These are phyloP conservation scores for Sporothrix pallida DNA, from an alignment of 2,329 filamentous ascomycete species.

Conservation along the genomic window DNA sequence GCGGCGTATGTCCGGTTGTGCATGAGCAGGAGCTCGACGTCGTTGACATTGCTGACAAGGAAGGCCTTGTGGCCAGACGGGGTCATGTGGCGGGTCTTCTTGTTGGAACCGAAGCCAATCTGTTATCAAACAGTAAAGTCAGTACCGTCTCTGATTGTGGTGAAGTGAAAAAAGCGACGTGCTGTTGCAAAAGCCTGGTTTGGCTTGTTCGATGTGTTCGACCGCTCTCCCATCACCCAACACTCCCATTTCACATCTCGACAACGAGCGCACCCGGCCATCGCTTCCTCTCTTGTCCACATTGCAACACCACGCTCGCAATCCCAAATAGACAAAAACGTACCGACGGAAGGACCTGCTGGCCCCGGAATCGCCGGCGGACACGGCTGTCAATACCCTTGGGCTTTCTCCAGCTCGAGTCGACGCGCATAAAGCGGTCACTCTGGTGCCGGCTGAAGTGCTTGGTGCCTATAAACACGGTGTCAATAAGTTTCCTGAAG, in stretches of 20 bases:
- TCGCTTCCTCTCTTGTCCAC: not conserved
- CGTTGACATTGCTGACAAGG: constrained; percentile 95
- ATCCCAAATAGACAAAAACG: constrained; percentile 49
- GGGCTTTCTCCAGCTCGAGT: constrained; percentile 92
- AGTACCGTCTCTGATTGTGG: not conserved
- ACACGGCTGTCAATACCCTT: constrained; percentile 99
- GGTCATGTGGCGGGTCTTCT: constrained; percentile 99
- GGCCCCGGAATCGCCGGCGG: constrained; percentile 95
- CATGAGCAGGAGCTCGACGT: constrained; percentile 98
- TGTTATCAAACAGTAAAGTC: constrained; percentile 48
- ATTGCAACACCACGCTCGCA: not conserved
- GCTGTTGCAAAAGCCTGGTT: no score
- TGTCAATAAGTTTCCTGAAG: constrained; percentile 5
- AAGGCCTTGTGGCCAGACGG: constrained; percentile 99
- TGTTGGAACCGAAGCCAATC: constrained; percentile 99
- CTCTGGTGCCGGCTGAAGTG: constrained; percentile 97
- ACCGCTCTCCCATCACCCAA: no score
- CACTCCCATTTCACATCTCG: no score
- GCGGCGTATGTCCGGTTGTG: constrained; percentile 99
- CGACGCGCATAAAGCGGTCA: constrained; percentile 94
- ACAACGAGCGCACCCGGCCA: not conserved
- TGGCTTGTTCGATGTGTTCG: no score
- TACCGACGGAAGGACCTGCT: constrained; percentile 98
- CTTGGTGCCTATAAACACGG: constrained; percentile 72
- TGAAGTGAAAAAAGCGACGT: not conserved